A percentile compares a stretch with the other conserved stretches of the same genome.
phyloP scores from a whole-genome alignment of 2,329 filamentous ascomycete genomes.

The Sclerotinia sclerotiorum region DNA sequence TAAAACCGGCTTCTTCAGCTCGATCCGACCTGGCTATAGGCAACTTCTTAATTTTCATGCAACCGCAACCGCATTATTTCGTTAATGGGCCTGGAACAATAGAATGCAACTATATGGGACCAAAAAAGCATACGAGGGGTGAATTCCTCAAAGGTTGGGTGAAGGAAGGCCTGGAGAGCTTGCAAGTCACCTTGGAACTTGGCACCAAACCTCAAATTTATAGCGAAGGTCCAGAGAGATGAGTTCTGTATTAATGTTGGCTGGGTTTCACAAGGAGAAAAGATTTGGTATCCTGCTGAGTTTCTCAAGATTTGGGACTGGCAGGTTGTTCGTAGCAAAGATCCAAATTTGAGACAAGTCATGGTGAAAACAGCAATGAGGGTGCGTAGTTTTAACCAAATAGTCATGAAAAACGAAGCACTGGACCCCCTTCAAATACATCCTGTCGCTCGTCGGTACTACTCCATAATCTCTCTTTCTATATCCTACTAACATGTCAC shows the following conservation, averaged over 20 bases:
- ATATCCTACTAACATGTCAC: no score
- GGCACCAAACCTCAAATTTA: not conserved
- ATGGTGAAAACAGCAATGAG: not conserved
- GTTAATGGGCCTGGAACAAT: not conserved
- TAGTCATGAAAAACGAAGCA: no score
- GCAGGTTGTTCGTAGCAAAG: conserved; percentile 16
- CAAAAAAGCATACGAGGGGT: not conserved
- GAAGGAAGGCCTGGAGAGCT: not conserved
- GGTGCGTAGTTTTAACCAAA: no score
- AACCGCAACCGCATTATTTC: conserved; percentile 26
- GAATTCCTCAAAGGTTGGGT: not conserved
- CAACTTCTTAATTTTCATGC: no score
- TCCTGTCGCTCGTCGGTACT: no score
- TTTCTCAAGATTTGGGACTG: conserved; percentile 18
- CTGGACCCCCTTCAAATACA: no score
- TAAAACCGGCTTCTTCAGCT: no score
- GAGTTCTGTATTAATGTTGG: not conserved
- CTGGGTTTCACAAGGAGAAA: not conserved
- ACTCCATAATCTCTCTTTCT: no score
- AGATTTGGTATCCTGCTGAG: conserved; percentile 25
- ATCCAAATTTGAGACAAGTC: not conserved
- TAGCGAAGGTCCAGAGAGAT: not conserved
- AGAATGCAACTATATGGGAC: not conserved
- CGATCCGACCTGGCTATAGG: no score
- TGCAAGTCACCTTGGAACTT: not conserved